Conservation (phyloP, 208 protist genomes). For the Leptomonas seymouri region DNA sequence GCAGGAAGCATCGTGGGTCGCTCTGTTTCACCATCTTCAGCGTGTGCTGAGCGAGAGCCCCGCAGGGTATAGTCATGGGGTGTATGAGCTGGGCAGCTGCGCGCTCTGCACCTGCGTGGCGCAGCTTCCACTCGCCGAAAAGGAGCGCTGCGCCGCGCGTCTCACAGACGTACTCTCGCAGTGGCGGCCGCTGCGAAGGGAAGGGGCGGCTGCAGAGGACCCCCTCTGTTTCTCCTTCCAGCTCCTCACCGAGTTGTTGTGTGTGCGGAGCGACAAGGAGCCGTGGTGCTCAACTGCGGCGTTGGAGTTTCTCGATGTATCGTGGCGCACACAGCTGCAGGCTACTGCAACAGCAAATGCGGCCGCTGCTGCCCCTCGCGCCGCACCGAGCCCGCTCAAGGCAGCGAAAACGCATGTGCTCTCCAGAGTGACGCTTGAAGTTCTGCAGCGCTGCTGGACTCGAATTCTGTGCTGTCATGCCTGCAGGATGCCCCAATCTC, state of each 20-base stretch:
- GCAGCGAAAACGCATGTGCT: background rate
- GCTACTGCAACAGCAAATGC: background rate
- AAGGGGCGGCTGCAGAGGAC: background rate
- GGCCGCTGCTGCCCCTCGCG: no score
- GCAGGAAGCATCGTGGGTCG: constrained; percentile 3
- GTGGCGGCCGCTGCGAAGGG: background rate
- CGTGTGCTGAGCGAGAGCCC: constrained; percentile 19
- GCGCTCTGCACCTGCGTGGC: constrained; percentile 4
- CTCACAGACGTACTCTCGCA: constrained; percentile 1
- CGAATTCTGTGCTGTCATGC: constrained; percentile 7
- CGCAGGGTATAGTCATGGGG: background rate
- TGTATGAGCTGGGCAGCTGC: constrained; percentile 10
- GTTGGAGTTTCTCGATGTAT: constrained; percentile 19
- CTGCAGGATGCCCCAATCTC: background rate
- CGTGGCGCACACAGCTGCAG: constrained; percentile 6
- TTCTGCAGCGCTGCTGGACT: constrained; percentile 11
- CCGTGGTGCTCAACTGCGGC: background rate
- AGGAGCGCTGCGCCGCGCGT: background rate
- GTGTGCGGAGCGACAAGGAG: background rate
- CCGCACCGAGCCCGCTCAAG: background rate
- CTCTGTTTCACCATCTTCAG: constrained; percentile 27
- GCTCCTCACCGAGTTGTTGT: constrained; percentile 17
- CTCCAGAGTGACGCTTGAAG: background rate
- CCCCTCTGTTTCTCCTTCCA: constrained; percentile 18
- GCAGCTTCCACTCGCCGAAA: background rate